Percentiles rank a stretch among this genome's conserved stretches.
Conservation (phyloP, 1,139 yeast species). For the Komagataea norvegica region DNA sequence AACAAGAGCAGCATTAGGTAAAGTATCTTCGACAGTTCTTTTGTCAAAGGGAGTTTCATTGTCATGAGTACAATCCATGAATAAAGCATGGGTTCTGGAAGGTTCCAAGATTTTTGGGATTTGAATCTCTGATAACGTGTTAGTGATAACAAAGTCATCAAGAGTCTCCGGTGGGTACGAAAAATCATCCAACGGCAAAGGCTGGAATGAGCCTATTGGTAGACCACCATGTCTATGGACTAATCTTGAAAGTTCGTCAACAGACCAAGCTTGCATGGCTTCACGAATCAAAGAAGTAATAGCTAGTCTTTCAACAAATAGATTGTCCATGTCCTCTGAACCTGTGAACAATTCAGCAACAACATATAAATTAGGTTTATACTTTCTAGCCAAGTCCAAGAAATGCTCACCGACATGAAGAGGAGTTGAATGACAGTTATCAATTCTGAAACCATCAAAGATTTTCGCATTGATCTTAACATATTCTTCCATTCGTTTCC, state of each 20-base stretch:
- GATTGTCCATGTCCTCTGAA: constrained; percentile 82
- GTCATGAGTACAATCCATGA: constrained; percentile 98
- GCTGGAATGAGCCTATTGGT: constrained; percentile 86
- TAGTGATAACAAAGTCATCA: constrained; percentile 27
- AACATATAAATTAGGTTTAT: constrained; percentile 81
- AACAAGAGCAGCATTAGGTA: constrained; percentile 92
- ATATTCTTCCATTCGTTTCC: constrained; percentile 85
- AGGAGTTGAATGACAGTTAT: constrained; percentile 95
- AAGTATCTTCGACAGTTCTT: constrained; percentile 88
- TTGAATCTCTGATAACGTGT: constrained; percentile 51
- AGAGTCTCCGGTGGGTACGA: constrained; percentile 52
- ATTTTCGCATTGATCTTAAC: constrained; percentile 67
- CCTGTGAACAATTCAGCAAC: constrained; percentile 96
- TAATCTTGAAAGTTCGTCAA: constrained; percentile 76
- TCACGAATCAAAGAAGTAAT: constrained; percentile 86
- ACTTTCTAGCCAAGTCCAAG: constrained; percentile 81
- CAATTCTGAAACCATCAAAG: constrained; percentile 88
- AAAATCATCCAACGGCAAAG: constrained; percentile 68
- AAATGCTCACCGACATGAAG: constrained; percentile 87
- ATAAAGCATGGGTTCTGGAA: constrained; percentile 82
- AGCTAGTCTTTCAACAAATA: constrained; percentile 87
- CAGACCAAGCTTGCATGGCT: constrained; percentile 96
- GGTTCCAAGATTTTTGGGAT: constrained; percentile 61
- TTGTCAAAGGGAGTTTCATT: constrained; percentile 86
- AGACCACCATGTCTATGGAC: constrained; percentile 93